Evolutionary conservation across 2,329 filamentous ascomycete species (phyloP).

Genomic region (Colletotrichum melonis): DNA sequence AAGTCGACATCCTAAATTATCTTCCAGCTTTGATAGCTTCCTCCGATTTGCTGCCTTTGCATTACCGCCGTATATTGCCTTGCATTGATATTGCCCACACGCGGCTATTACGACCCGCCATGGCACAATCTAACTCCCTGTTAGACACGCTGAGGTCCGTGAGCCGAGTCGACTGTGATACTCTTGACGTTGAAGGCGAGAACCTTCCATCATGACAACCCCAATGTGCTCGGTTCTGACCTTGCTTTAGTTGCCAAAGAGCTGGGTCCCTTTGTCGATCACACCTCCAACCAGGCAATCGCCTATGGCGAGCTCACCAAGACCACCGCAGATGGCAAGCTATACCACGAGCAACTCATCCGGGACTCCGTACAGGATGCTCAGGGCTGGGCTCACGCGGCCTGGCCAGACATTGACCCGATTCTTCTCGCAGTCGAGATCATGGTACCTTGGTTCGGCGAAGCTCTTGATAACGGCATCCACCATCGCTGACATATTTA

Average conservation of each 20-base stretch:
- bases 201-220: neutral
- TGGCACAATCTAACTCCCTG: slow-evolving; percentile 15
- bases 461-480: neutral
- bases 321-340: slow-evolving; percentile 35
- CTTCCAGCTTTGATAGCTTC: neutral
- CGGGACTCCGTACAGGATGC: slow-evolving; percentile 42
- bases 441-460: slow-evolving; percentile 50
- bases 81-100: neutral
- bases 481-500: neutral
- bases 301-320: slow-evolving; percentile 46
- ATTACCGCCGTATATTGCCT: neutral
- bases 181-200: slow-evolving; percentile 47
- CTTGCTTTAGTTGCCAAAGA: slow-evolving; percentile 42
- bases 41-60: neutral
- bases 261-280: slow-evolving; percentile 49
- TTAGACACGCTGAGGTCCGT: slow-evolving; percentile 27
- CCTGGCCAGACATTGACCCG: slow-evolving; percentile 40
- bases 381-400: slow-evolving; percentile 28
- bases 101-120: neutral
- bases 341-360: slow-evolving; percentile 45
- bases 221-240: slow-evolving; percentile 18
- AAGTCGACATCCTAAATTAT: neutral
- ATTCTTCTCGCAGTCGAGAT: slow-evolving; percentile 67
- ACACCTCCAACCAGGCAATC: slow-evolving; percentile 51
- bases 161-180: slow-evolving; percentile 49